A percentile compares a stretch with the other conserved stretches of the same genome.
Evolutionary conservation across 1,284 basidiomycete species (phyloP).

Genomic region (Psilocybe mexicana): DNA sequence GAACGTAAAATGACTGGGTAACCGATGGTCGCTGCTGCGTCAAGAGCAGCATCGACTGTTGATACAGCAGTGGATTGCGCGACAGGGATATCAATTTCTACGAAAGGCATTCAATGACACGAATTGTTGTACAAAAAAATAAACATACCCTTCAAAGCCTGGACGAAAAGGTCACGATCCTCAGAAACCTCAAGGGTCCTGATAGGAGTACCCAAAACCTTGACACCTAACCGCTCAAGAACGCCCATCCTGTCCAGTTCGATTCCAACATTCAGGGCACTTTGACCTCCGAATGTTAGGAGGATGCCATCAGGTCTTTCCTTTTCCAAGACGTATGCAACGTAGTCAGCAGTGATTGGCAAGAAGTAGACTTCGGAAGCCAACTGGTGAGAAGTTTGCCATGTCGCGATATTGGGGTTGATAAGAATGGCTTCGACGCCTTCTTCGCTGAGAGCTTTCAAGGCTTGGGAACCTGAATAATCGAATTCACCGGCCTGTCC

Average conservation of each 20-base stretch:
- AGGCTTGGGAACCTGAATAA: slow-evolving; percentile 97
- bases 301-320: slow-evolving; percentile 97
- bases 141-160: slow-evolving; percentile 86
- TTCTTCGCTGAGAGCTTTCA: slow-evolving; percentile 97
- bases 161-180: slow-evolving; percentile 96
- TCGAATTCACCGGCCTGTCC: slow-evolving; percentile 99
- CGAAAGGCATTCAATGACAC: slow-evolving; percentile 7
- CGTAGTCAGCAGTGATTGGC: slow-evolving; percentile 96
- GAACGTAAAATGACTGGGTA: slow-evolving; percentile 99
- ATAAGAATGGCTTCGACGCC: slow-evolving; percentile 95
- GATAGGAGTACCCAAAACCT: slow-evolving; percentile 96
- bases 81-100: slow-evolving; percentile 97
- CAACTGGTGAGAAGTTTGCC: slow-evolving; percentile 96
- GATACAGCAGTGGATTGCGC: slow-evolving; percentile 98
- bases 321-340: slow-evolving; percentile 98
- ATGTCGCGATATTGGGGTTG: slow-evolving; percentile 97
- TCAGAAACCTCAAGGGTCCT: slow-evolving; percentile 94
- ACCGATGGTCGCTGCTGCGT: slow-evolving; percentile 89
- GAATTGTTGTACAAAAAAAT: neutral
- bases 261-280: slow-evolving; percentile 97
- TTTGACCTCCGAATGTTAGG: slow-evolving; percentile 98
- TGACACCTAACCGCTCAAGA: slow-evolving; percentile 90
- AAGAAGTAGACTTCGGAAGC: slow-evolving; percentile 98
- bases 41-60: slow-evolving; percentile 90
- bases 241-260: slow-evolving; percentile 98